Evolutionary conservation across 2,329 filamentous ascomycete genomes (phyloP).

Genomic region (Ploettnerulaceae sp.): DNA sequence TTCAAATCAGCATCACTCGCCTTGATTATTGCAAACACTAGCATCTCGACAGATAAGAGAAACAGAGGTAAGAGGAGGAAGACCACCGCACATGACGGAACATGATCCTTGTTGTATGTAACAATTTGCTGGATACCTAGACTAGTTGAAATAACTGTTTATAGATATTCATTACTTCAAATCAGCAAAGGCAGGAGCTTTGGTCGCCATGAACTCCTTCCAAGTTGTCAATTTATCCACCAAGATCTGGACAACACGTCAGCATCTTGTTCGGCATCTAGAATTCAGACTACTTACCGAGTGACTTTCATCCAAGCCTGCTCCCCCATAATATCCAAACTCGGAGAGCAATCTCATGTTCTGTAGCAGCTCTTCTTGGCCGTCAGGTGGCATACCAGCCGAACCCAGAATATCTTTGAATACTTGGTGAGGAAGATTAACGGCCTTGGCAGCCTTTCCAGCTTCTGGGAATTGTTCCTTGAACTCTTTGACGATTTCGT

Average conservation of each 20-base stretch:
- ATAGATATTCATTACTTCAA: conserved; percentile 34
- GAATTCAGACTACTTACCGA: conserved; percentile 22
- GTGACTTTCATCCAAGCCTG: conserved; percentile 37
- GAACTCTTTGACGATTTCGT: conserved; percentile 39
- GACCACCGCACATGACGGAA: too few relatives aligned
- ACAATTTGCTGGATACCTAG: too few relatives aligned
- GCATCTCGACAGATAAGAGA: too few relatives aligned
- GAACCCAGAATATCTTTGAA: conserved; percentile 38
- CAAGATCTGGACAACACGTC: conserved; percentile 27
- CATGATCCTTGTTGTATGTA: too few relatives aligned
- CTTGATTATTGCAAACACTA: too few relatives aligned
- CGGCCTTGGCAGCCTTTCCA: conserved; percentile 36
- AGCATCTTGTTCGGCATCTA: conserved; percentile 3
- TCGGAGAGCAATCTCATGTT: conserved; percentile 48
- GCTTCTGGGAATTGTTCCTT: conserved; percentile 38
- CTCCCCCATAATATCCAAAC: conserved; percentile 49
- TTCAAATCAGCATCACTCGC: too few relatives aligned
- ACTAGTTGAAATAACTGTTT: too few relatives aligned
- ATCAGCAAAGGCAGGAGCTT: conserved; percentile 33
- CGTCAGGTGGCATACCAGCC: conserved; percentile 37
- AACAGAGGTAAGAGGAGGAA: too few relatives aligned
- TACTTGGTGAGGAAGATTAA: conserved; percentile 37
- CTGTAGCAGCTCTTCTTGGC: conserved; percentile 47
- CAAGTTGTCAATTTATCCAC: conserved; percentile 40
- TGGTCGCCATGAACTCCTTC: conserved; percentile 37